Percentiles rank a stretch among this genome's conserved stretches.
These are phyloP conservation scores for Beauveria caledonica DNA, from an alignment of 2,329 filamentous ascomycete species.

Conservation along the genomic window DNA sequence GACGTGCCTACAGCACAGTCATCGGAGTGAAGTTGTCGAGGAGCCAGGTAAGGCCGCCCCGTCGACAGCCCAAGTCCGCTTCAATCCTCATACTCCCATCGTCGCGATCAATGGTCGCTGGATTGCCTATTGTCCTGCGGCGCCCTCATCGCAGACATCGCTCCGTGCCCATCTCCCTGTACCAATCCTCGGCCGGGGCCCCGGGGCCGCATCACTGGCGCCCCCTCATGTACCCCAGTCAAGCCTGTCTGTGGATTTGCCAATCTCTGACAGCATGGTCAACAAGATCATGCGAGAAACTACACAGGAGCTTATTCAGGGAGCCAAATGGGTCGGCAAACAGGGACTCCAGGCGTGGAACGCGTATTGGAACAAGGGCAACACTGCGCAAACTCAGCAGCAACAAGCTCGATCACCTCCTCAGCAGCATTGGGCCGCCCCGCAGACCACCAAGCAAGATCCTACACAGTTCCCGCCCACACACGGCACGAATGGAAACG, in stretches of 20 bases:
- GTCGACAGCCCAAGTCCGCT: constrained; percentile 28
- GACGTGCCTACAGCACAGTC: constrained; percentile 68
- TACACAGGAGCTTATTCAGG: constrained; percentile 68
- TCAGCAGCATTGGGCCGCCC: constrained; percentile 38
- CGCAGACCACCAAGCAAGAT: constrained; percentile 36
- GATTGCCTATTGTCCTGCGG: constrained; percentile 68
- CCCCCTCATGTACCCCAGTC: constrained; percentile 61
- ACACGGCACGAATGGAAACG: constrained; percentile 54
- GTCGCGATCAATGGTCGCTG: constrained; percentile 63
- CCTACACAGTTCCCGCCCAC: constrained; percentile 62
- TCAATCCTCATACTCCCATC: constrained; percentile 52
- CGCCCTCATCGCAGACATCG: constrained; percentile 62
- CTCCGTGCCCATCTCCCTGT: constrained; percentile 59
- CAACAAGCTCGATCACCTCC: constrained; percentile 36
- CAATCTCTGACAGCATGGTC: constrained; percentile 61
- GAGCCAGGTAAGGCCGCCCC: constrained; percentile 35
- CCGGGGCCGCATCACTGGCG: constrained; percentile 51
- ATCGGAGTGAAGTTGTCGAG: constrained; percentile 38
- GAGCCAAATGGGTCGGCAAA: constrained; percentile 68
- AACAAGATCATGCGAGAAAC: constrained; percentile 73
- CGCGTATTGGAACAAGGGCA: constrained; percentile 63
- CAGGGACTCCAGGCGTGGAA: constrained; percentile 72
- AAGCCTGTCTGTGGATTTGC: constrained; percentile 63
- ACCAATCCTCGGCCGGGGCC: constrained; percentile 43
- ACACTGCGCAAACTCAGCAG: constrained; percentile 33